Conservation (phyloP, 1,284 basidiomycete species). For the Sutorius eximius region DNA sequence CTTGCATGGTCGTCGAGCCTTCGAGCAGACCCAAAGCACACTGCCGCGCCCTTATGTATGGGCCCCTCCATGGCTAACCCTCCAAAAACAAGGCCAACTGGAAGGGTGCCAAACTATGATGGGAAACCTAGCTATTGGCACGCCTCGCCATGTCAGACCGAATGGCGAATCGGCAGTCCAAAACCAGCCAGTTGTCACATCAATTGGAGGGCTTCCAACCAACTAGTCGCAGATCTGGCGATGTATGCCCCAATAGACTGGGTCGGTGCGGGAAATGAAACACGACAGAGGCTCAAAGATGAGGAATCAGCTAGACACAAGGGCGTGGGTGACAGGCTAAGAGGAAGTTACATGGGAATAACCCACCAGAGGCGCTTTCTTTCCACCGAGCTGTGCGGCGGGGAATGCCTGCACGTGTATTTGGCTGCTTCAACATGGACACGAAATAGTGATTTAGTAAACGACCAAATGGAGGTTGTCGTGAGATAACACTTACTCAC, state of each 20-base stretch:
- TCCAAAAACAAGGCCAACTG: background rate
- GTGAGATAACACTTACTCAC: background rate
- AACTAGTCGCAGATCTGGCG: background rate
- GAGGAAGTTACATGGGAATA: conserved; percentile 5
- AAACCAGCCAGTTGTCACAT: background rate
- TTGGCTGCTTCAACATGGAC: too few relatives aligned
- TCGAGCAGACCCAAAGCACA: too few relatives aligned
- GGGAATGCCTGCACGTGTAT: too few relatives aligned
- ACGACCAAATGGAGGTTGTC: too few relatives aligned
- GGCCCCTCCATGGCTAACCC: background rate
- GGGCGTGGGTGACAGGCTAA: background rate
- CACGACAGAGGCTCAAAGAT: background rate
- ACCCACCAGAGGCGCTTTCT: background rate
- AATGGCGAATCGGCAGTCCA: conserved; percentile 1
- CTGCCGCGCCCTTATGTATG: background rate
- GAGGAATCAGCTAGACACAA: background rate
- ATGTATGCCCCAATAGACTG: background rate
- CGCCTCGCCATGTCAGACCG: background rate
- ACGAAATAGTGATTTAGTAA: too few relatives aligned
- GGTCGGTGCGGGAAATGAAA: background rate
- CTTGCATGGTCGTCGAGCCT: background rate
- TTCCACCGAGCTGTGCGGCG: too few relatives aligned
- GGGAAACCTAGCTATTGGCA: background rate
- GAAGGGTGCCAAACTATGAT: background rate
- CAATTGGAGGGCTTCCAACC: conserved; percentile 3